These are phyloP conservation scores for Stephanodiscus triporus DNA, from an alignment of 108 stramenopile species.

Conservation along the genomic window DNA sequence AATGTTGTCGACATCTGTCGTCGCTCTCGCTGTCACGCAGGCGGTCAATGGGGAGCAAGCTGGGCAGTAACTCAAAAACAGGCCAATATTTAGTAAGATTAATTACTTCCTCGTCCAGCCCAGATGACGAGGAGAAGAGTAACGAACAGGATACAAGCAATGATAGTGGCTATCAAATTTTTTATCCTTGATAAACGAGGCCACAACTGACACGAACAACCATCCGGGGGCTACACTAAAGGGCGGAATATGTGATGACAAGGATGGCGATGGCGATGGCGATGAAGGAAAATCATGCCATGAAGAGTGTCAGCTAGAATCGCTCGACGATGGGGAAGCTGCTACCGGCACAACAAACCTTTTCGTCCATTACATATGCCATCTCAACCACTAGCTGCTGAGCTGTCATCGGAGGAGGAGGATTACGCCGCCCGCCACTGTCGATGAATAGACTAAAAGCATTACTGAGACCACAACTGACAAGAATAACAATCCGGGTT, in stretches of 20 bases:
- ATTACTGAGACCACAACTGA: too few species aligned
- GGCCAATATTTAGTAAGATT: too few species aligned
- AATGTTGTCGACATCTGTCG: too few species aligned
- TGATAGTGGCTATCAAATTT: not conserved
- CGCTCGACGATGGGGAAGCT: not conserved
- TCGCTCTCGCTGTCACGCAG: too few species aligned
- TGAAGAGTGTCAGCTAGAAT: not conserved
- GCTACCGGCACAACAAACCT: not conserved
- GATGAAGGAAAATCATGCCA: not conserved
- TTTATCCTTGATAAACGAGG: not conserved
- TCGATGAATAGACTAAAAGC: too few species aligned
- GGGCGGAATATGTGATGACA: not conserved
- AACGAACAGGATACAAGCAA: slow-evolving; percentile 15
- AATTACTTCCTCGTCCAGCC: too few species aligned
- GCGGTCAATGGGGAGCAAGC: too few species aligned
- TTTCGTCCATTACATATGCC: not conserved
- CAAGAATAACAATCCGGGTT: too few species aligned
- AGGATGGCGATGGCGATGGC: not conserved
- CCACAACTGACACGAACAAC: not conserved
- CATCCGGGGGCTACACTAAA: not conserved
- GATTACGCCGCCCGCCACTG: not conserved
- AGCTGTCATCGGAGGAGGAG: not conserved
- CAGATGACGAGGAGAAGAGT: not conserved
- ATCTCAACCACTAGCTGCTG: not conserved
- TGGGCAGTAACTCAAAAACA: too few species aligned